Evolutionary conservation across 441 rosid species (phyloP).

Genomic region (Arabidopsis hybrid): DNA sequence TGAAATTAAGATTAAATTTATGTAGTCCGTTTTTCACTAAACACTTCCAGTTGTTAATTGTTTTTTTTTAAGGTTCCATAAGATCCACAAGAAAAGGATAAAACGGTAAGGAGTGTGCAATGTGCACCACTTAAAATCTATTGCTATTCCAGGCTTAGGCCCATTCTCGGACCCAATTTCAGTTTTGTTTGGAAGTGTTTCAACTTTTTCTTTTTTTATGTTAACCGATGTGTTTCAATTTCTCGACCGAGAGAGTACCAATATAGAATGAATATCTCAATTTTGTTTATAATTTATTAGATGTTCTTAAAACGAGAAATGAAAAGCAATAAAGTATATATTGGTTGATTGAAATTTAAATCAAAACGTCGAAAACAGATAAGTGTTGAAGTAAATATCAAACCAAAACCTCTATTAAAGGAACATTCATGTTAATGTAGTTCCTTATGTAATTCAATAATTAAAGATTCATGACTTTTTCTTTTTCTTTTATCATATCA

Average conservation of each 20-base stretch:
- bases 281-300: not conserved
- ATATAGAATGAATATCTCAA: not conserved
- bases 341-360: not conserved
- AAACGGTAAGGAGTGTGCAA: not conserved
- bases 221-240: no score
- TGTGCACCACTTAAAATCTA: no score
- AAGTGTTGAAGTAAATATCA: not conserved
- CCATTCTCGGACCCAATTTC: not conserved
- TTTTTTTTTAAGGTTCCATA: no score
- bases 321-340: not conserved
- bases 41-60: not conserved
- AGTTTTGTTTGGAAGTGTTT: not conserved
- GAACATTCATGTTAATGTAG: not conserved
- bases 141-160: constrained; percentile 4
- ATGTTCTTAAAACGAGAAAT: not conserved
- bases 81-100: not conserved
- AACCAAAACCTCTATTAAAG: not conserved
- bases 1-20: not conserved
- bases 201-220: no score
- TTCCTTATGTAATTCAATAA: not conserved
- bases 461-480: not conserved
- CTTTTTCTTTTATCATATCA: not conserved
- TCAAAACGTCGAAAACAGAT: not conserved
- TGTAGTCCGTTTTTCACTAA: not conserved
- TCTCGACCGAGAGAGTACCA: not conserved